Percentiles rank a stretch among this genome's conserved stretches.
phyloP scores from a whole-genome alignment of 257 asterid genomes.

The Ilex asprella region DNA sequence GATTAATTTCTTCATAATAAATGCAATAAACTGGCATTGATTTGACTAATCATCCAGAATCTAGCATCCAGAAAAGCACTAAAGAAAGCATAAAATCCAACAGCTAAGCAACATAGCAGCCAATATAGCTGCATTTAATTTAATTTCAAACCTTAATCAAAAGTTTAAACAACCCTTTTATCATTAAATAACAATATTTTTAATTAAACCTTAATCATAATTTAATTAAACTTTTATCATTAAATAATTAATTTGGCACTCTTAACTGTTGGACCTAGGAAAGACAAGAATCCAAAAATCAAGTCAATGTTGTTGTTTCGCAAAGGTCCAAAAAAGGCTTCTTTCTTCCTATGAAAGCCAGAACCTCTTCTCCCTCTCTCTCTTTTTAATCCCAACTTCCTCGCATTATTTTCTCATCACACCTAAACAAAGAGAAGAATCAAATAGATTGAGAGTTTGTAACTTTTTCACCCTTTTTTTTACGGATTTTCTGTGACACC shows the following conservation, averaged over 20 bases:
- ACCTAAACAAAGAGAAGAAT: background rate
- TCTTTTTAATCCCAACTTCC: constrained; percentile 1
- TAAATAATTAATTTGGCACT: too few species aligned
- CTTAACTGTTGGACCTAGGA: background rate
- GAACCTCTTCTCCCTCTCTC: constrained; percentile 5
- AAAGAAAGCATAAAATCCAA: background rate
- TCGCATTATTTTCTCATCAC: background rate
- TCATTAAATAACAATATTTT: too few species aligned
- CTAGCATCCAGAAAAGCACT: background rate
- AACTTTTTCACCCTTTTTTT: background rate
- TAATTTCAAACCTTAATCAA: background rate
- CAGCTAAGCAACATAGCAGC: background rate
- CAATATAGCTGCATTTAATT: background rate
- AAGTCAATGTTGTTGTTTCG: constrained; percentile 36
- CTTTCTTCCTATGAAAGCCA: constrained; percentile 12
- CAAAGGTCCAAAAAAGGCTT: constrained; percentile 18
- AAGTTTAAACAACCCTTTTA: background rate
- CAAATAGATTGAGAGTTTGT: constrained; percentile 5
- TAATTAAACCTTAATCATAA: too few species aligned
- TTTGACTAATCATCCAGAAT: background rate
- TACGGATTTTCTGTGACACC: constrained; percentile 1
- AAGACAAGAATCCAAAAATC: constrained; percentile 16
- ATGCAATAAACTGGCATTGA: background rate
- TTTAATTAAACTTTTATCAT: too few species aligned
- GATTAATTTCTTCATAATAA: background rate